Evolutionary conservation across 2,329 filamentous ascomycete species (phyloP), one percentile per base, ranked within the genome.

Genomic region (Cladosporium sp.): DNA sequence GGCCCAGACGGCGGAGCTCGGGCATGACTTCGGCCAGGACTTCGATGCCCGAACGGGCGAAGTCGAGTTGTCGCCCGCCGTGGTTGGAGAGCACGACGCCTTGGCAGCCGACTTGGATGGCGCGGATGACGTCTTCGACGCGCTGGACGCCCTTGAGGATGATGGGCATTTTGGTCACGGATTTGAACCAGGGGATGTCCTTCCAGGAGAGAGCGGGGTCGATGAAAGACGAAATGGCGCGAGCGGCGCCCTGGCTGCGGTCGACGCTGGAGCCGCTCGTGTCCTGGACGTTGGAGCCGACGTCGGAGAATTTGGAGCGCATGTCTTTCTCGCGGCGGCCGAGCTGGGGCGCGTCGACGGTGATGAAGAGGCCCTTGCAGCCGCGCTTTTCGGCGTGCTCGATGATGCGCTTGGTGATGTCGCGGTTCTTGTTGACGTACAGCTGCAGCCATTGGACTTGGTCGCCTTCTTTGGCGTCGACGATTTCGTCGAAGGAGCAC

Each of bases 361-460:
- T 98, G 73, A 98, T 96, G 77, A 98, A 98, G 15, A 98, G 82
- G 8, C 86, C 93, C 71, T 88, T 93, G 78, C 93, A 97, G 22
- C 93, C 93, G 50, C 93, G 85, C 63, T 76, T 76, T 73, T 98
- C 93, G 53, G 93, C 93, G 70, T 97, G 89, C 72, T 92, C 70
- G 42, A 98, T 86, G 59, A 98, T 97, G 56, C 82, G 81, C 70
- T 87, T 83, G 7, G 93, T 98, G 69, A 98, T 92, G 27, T 78
- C 80, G 50, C 93, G 86, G 73, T 98, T 86, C 69, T 94, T 93
- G 79, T 98, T 98, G 60, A 98, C 67, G 58, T 69, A 66, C 1
- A 98, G 81, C 72, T 98, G 93, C 58, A 98, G 76, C 93, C 93
- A 98, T 71, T 97, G 93, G 4, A 90, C 83, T 69, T 96, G 91